Evolutionary conservation across 257 asterid species (phyloP).

Genomic region (Nicotiana tomentosiformis): DNA sequence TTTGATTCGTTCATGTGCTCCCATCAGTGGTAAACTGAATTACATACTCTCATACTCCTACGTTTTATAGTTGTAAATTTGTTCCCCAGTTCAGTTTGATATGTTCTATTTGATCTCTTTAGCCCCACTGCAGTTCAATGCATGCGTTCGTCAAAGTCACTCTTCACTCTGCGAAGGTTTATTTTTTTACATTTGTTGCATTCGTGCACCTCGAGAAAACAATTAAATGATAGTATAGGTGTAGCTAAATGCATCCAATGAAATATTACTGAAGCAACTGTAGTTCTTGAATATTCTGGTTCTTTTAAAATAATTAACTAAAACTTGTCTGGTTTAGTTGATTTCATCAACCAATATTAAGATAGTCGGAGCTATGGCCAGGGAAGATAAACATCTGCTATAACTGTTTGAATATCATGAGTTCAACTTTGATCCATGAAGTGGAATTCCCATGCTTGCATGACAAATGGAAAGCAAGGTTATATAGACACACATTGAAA

Average conservation of each 20-base stretch:
- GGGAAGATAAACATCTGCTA: too few species aligned
- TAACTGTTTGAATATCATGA: background rate
- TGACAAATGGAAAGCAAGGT: too few species aligned
- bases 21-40: constrained; percentile 52
- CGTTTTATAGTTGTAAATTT: too few species aligned
- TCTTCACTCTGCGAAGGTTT: too few species aligned
- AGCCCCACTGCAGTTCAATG: background rate
- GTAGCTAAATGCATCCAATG: background rate
- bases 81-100: too few species aligned
- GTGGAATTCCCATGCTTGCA: too few species aligned
- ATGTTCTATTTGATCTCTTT: background rate
- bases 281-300: background rate
- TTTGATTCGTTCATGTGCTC: constrained; percentile 86
- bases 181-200: too few species aligned
- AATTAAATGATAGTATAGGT: too few species aligned
- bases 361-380: background rate
- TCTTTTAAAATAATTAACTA: background rate
- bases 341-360: background rate
- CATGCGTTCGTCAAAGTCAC: background rate
- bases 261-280: background rate
- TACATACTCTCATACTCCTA: background rate
- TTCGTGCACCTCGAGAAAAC: too few species aligned
- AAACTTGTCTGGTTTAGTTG: background rate
- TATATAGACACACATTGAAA: too few species aligned
- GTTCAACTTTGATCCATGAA: too few species aligned